A percentile compares a stretch with the other conserved stretches of the same genome.
phyloP scores from a whole-genome alignment of 805 yeast species.

The Kurtzmaniella fragi region DNA sequence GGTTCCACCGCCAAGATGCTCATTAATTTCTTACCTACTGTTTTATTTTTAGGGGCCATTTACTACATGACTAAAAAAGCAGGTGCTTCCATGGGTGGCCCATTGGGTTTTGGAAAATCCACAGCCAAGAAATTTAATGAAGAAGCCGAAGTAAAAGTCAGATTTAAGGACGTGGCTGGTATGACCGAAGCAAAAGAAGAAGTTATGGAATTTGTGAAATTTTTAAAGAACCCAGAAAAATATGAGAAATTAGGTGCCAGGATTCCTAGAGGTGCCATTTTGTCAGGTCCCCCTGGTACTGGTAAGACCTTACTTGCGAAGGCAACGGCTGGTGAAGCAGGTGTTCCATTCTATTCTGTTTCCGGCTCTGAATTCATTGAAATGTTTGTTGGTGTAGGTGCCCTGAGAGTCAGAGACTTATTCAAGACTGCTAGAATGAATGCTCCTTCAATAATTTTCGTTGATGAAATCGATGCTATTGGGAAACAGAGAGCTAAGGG shows the following conservation, averaged over 20 bases:
- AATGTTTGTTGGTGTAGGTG: conserved; percentile 99
- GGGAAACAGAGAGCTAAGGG: conserved; percentile 87
- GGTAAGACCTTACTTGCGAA: conserved; percentile 96
- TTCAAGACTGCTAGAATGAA: conserved; percentile 87
- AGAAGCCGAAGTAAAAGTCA: conserved; percentile 84
- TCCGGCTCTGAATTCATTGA: conserved; percentile 98
- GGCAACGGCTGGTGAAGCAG: conserved; percentile 99
- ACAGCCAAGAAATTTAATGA: conserved; percentile 88
- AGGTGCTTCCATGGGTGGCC: conserved; percentile 70
- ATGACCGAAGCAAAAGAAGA: conserved; percentile 96
- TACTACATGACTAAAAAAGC: conserved; percentile 74
- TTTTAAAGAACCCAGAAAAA: conserved; percentile 83
- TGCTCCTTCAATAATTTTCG: conserved; percentile 94
- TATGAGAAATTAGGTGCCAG: conserved; percentile 94
- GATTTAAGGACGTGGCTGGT: conserved; percentile 95
- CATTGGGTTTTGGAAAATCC: conserved; percentile 80
- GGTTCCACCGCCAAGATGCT: conserved; percentile 61
- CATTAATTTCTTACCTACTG: conserved; percentile 81
- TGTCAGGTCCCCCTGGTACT: conserved; percentile 99
- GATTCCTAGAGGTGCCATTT: conserved; percentile 96
- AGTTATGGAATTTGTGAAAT: conserved; percentile 95
- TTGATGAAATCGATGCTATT: conserved; percentile 99
- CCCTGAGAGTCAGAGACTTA: conserved; percentile 93
- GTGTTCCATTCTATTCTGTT: conserved; percentile 92
- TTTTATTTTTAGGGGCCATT: conserved; percentile 82